Base-by-base conservation (phyloP, 2,329 filamentous ascomycete species). In the Eurotiales sp. region DNA sequence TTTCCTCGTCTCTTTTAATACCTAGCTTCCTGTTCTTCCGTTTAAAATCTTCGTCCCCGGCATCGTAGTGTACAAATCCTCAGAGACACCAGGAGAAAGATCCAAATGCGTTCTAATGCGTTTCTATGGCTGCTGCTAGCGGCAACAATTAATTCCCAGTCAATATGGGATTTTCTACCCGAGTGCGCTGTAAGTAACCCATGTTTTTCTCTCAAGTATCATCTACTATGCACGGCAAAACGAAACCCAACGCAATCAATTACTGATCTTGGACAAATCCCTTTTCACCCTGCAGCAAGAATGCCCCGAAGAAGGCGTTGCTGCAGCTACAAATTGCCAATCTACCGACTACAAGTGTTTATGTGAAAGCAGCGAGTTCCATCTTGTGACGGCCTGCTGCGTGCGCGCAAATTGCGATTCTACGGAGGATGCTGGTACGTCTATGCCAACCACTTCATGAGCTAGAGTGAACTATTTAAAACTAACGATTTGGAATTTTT, bases 171-270 rank as follows among this genome's bases (percentile, higher is more conserved):
- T 14, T 52, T 34, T 42, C 15, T 47, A 29, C 50, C 50, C 19
- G 22, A 14, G 8, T 52, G 50, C 21, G 50, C 50, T 36, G 50
- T 51, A 40, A 17, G 50, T 51, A n/a, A n/a, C n/a, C n/a, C n/a
- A n/a, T 11, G 17, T 11, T 34, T 19, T 22, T 4, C n/a, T 4
- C 17, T 4, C 23, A 23, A 17, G 21, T 23, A 23, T 8, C 34
- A 23, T 40, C 21, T 34, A 22, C 17, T 8, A 19, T n/a, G n/a
- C n/a, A n/a, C n/a, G n/a, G n/a, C n/a, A n/a, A n/a, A n/a, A n/a
- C n/a, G n/a, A n/a, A n/a, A n/a, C 3, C 45, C n/a, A 12, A 19
- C 14, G 11, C 11, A 27, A 15, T 7, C n/a, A 6, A 15, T 21
- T 40, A 37, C 36, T 41, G 12, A 40, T 15, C n/a, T 10, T 30